Base-by-base conservation (phyloP, 768 basidiomycete species). In the Boletus rubescentipes region DNA sequence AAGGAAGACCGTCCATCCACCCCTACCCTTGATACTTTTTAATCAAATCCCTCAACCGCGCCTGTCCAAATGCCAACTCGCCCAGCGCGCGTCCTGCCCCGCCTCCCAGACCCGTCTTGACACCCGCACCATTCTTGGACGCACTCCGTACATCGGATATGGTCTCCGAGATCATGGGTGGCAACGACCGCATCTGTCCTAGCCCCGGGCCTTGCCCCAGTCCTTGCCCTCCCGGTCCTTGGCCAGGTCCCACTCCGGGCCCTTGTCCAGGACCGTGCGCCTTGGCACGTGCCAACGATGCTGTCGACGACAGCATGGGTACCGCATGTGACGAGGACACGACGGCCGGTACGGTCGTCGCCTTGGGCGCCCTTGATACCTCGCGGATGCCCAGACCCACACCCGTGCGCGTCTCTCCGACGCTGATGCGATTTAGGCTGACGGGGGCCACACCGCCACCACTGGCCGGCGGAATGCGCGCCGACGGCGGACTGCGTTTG, bases 11-110 rank as follows among this genome's bases (percentile, higher is more conserved):
- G 9, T 42, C 39, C 32, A 23, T 20, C 20, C 21, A 5, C 34
- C 9, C 12, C 35, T 59, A 69, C 31, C 75, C 74, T 70, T 92
- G 89, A 66, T 91, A 92, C 63, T 89, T 87, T 80, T 84, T 86
- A 67, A 91, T 91, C 57, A 91, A 73, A 70, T 91, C 89, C 51
- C 87, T 75, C 60, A 91, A 70, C 55, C 85, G 75, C 14, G 89
- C 88, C 69, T 91, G 85, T 14, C 89, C 89, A 72, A 91, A 90
- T 10, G 82, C 86, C 53, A 87, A 67, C 37, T 87, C 85, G 2
- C 73, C 72, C 34, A 61, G 54, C 16, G 61, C 55, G 35, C 65
- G 51, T n/a, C 59, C 62, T 15, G 50, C 57, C 11, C 41, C 44
- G 4, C 31, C 39, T 4, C 2, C 44, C 6, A 1, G 31, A 45